These are phyloP conservation scores for Neoscytalidium dimidiatum DNA, from an alignment of 2,329 filamentous ascomycete genomes.

Conservation along the genomic window DNA sequence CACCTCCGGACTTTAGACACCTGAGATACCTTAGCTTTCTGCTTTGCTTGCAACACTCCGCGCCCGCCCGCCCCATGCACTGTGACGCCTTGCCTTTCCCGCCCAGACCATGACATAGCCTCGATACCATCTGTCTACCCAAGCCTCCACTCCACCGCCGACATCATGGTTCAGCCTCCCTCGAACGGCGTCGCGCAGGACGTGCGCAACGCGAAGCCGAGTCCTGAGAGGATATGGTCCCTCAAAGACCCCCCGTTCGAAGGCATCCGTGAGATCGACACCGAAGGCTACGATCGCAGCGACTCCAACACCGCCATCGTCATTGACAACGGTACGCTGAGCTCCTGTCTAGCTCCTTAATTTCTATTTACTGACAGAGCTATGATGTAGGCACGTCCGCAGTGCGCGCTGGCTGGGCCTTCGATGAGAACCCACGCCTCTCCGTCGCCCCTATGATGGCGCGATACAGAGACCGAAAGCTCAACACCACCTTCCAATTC, in stretches of 20 bases:
- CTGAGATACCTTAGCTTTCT: slow-evolving; percentile 16
- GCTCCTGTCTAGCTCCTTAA: background rate
- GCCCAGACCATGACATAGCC: slow-evolving; percentile 2
- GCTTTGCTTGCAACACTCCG: background rate
- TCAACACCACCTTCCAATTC: slow-evolving; percentile 89
- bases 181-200: slow-evolving; percentile 42
- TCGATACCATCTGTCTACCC: background rate
- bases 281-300: slow-evolving; percentile 72
- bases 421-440: slow-evolving; percentile 79
- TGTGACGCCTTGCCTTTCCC: background rate
- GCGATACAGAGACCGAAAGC: slow-evolving; percentile 91
- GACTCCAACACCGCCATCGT: slow-evolving; percentile 73
- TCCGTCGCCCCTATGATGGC: slow-evolving; percentile 87
- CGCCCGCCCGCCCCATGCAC: background rate
- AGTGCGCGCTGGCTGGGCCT: slow-evolving; percentile 94
- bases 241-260: slow-evolving; percentile 63
- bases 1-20: slow-evolving; percentile 19
- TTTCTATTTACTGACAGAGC: background rate
- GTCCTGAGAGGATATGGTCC: slow-evolving; percentile 53
- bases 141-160: slow-evolving; percentile 1
- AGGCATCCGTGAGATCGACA: slow-evolving; percentile 58
- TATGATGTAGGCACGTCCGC: slow-evolving; percentile 71
- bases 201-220: slow-evolving; percentile 55
- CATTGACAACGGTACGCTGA: slow-evolving; percentile 86
- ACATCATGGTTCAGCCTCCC: slow-evolving; percentile 39